Conservation (phyloP, 1,284 basidiomycete species). For the Cryptococcus sp. region DNA sequence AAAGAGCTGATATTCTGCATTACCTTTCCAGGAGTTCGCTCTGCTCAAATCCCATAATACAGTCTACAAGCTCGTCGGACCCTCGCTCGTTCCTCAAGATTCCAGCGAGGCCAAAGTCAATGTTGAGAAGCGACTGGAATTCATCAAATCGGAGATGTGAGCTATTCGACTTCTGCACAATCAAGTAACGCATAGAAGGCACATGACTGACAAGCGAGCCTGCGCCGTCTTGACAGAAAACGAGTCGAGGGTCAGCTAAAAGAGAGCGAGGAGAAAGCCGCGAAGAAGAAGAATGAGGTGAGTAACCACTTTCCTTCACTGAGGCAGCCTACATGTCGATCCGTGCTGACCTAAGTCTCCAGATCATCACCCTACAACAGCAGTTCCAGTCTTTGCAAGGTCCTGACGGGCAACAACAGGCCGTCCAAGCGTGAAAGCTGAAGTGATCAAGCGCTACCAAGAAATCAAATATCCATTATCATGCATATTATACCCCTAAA, state of each 20-base stretch:
- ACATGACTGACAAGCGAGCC: background rate
- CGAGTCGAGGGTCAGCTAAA: conserved; percentile 77
- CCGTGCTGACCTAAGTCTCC: conserved; percentile 9
- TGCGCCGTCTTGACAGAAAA: conserved; percentile 59
- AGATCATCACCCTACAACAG: conserved; percentile 49
- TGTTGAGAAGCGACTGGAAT: conserved; percentile 88
- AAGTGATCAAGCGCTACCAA: background rate
- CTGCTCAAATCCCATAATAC: conserved; percentile 72
- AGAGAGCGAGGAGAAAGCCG: conserved; percentile 69
- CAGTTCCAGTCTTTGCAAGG: conserved; percentile 46
- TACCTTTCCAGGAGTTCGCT: conserved; percentile 67
- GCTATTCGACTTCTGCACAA: conserved; percentile 39
- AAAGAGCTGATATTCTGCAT: background rate
- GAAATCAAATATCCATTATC: too few relatives aligned
- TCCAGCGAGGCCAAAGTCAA: conserved; percentile 82
- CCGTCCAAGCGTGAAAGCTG: conserved; percentile 9
- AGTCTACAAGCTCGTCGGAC: conserved; percentile 91
- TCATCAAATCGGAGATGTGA: conserved; percentile 87
- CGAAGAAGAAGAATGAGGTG: conserved; percentile 79
- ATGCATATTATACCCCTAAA: too few relatives aligned
- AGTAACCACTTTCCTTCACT: conserved; percentile 31
- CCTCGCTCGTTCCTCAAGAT: conserved; percentile 88
- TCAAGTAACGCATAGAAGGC: background rate
- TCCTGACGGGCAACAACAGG: conserved; percentile 18
- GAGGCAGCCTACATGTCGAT: background rate